Base-by-base conservation (phyloP, 768 basidiomycete species). In the Russula earlei region DNA sequence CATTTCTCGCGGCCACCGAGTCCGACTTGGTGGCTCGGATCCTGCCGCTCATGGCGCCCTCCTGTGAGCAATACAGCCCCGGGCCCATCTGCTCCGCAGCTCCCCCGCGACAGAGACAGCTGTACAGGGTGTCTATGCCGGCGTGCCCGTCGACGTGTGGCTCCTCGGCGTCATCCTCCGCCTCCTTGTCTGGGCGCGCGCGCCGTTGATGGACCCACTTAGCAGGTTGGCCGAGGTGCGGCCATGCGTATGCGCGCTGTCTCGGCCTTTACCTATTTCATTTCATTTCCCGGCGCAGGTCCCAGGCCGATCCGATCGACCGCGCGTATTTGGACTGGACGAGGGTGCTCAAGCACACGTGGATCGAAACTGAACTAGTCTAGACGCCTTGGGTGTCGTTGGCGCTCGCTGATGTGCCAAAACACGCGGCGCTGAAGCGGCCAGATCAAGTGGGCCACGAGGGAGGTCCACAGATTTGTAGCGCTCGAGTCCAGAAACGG, bases 91-190 rank as follows among this genome's bases (percentile, higher is more conserved):
- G 19, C 25, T 57, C 3, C 42, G 4, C 8, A 8, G 10, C 9
- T 17, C 7, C 19, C n/a, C n/a, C 27, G 22, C 42, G 20, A 17
- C 52, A 27, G 44, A 33, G n/a, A 19, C 19, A 8, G 6, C 11
- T 4, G 19, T 15, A 15, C 45, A 31, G 17, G 25, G 15, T 34
- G 47, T 22, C 46, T 47, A 46, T 25, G 41, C n/a, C 2, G 49
- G 29, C 10, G 22, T 49, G 5, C 50, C 56, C 15, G 50, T 52
- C 24, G 50, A 52, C 24, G 38, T 57, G 31, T 47, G 50, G 45
- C 38, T 44, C 15, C 56, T 52, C 24, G 56, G 44, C 24, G 19
- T 47, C 44, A 24, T 57, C n/a, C 44, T 57, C 17, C 46, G 27
- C 31, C 12, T 4, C 5, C 50, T 57, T 38, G 24, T 41, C 22